Conservation (phyloP, 352 stramenopile genomes). For the Thalassiosira livingstoniorum region DNA sequence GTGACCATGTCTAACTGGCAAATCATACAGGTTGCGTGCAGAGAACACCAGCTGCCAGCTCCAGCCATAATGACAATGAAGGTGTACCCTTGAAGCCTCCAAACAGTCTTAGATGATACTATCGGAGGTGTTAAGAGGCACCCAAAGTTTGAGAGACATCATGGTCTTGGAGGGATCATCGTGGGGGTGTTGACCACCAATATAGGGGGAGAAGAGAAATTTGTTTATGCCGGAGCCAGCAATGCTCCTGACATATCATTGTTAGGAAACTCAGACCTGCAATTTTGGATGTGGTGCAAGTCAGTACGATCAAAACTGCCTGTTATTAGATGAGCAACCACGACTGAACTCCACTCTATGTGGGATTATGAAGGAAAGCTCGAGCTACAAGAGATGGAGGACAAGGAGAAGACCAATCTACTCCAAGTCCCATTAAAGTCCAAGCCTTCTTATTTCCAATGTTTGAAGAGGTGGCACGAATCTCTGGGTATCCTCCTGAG, state of each 20-base stretch:
- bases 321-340: background rate
- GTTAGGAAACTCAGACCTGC: too few relatives aligned
- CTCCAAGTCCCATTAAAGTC: background rate
- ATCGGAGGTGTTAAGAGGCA: background rate
- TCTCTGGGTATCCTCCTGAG: too few relatives aligned
- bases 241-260: too few relatives aligned
- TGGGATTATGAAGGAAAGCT: constrained; percentile 41
- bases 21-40: background rate
- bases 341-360: constrained; percentile 32
- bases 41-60: background rate
- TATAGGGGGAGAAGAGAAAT: too few relatives aligned
- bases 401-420: background rate
- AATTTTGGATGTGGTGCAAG: too few relatives aligned
- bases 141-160: background rate
- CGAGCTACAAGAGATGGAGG: background rate
- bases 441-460: too few relatives aligned
- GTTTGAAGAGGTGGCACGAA: too few relatives aligned
- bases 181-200: background rate
- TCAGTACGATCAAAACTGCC: too few relatives aligned
- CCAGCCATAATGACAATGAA: background rate
- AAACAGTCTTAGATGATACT: background rate
- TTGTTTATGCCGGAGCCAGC: too few relatives aligned
- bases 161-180: background rate
- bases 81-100: background rate
- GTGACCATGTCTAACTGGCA: background rate